phyloP scores from a whole-genome alignment of 129 eudicot genomes.

The carrot (Daucus carota) region DH1_v3.0 NC_030383.2:45204001-45204500 shows the following conservation, averaged over 20 bases:
- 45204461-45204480: constrained; percentile 35
- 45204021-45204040: background rate
- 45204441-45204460: background rate
- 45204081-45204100: background rate
- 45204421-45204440: no score
- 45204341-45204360: background rate
- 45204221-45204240: constrained; percentile 60
- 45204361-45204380: background rate
- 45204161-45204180: constrained; percentile 27
- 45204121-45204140: constrained; percentile 49
- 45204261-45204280: constrained; percentile 97
- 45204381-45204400: background rate
- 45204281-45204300: background rate
- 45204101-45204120: constrained; percentile 62
- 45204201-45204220: constrained; percentile 64
- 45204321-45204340: background rate
- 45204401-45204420: background rate
- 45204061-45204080: background rate
- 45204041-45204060: background rate
- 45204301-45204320: background rate
- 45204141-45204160: constrained; percentile 42
- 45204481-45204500: constrained; percentile 75
- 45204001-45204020: background rate
- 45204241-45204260: constrained; percentile 66
- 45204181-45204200: constrained; percentile 30